Conservation (phyloP, 2,329 filamentous ascomycete genomes). For the Cercospora brassicicola region DNA sequence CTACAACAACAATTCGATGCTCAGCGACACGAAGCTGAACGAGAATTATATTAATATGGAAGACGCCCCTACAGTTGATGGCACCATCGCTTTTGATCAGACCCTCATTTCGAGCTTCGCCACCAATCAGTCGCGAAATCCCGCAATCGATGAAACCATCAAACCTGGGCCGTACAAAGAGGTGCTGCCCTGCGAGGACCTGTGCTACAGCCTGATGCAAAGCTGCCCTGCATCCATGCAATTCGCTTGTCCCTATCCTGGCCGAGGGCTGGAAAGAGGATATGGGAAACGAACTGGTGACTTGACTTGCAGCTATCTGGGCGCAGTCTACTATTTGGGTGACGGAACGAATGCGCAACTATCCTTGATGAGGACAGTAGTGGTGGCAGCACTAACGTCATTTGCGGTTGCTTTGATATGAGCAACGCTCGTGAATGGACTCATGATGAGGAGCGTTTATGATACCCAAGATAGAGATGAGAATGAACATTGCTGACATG, state of each 20-base stretch:
- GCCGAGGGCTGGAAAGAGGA: slow-evolving; percentile 50
- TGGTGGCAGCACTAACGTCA: background rate
- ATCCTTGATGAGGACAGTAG: background rate
- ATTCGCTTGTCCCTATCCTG: slow-evolving; percentile 69
- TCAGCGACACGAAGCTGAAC: slow-evolving; percentile 28
- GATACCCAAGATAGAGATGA: slow-evolving; percentile 14
- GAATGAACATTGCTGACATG: background rate
- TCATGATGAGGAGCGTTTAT: background rate
- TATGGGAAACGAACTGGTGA: slow-evolving; percentile 48
- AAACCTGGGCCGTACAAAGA: slow-evolving; percentile 91
- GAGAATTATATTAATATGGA: slow-evolving; percentile 37
- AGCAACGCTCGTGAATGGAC: background rate
- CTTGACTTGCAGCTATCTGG: slow-evolving; percentile 40
- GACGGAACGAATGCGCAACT: slow-evolving; percentile 14
- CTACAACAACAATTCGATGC: slow-evolving; percentile 32
- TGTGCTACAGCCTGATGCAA: slow-evolving; percentile 83
- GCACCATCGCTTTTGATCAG: slow-evolving; percentile 35
- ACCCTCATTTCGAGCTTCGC: slow-evolving; percentile 36
- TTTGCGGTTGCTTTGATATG: background rate
- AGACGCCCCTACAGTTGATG: slow-evolving; percentile 36
- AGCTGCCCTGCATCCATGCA: slow-evolving; percentile 75
- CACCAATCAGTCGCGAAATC: slow-evolving; percentile 38
- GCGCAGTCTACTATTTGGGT: slow-evolving; percentile 40
- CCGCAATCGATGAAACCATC: slow-evolving; percentile 61
- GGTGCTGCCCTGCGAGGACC: slow-evolving; percentile 79